These are phyloP conservation scores for Rusavskia elegans DNA, from an alignment of 495 filamentous ascomycete genomes.

Conservation along the genomic window DNA sequence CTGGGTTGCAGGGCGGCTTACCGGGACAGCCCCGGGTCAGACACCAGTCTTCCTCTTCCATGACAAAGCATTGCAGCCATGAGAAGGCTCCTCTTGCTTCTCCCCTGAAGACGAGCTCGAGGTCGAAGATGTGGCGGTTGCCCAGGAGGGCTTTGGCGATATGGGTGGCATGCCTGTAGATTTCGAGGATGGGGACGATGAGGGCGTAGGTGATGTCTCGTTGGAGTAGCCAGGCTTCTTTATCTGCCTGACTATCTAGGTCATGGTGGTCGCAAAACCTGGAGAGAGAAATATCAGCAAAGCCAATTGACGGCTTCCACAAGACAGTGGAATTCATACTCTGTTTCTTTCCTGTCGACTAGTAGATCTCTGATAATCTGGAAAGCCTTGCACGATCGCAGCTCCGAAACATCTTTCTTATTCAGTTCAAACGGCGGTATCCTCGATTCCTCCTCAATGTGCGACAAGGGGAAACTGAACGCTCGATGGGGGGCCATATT, in stretches of 20 bases:
- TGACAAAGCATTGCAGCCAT: constrained; percentile 44
- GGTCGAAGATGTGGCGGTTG: constrained; percentile 30
- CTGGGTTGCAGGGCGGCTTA: not conserved
- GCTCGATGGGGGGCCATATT: constrained; percentile 1
- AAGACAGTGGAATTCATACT: not conserved
- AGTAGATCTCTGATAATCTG: not conserved
- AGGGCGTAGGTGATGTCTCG: constrained; percentile 46
- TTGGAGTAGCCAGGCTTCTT: constrained; percentile 37
- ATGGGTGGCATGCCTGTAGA: constrained; percentile 35
- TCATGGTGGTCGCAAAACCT: constrained; percentile 36
- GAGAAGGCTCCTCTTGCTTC: constrained; percentile 42
- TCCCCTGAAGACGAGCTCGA: constrained; percentile 42
- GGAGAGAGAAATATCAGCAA: not conserved
- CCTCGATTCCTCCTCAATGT: not conserved
- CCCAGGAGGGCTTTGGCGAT: constrained; percentile 31
- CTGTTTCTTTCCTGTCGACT: not conserved
- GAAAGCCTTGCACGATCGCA: constrained; percentile 1
- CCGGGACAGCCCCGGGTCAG: constrained; percentile 37
- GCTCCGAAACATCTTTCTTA: not conserved
- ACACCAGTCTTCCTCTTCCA: constrained; percentile 43
- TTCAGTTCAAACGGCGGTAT: not conserved
- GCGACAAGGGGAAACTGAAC: constrained; percentile 1
- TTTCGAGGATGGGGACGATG: constrained; percentile 38
- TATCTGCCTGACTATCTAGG: constrained; percentile 22
- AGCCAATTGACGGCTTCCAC: not conserved